These are phyloP conservation scores for Pouteria glomerata DNA, from an alignment of 148 eudicot genomes.

Conservation along the genomic window DNA sequence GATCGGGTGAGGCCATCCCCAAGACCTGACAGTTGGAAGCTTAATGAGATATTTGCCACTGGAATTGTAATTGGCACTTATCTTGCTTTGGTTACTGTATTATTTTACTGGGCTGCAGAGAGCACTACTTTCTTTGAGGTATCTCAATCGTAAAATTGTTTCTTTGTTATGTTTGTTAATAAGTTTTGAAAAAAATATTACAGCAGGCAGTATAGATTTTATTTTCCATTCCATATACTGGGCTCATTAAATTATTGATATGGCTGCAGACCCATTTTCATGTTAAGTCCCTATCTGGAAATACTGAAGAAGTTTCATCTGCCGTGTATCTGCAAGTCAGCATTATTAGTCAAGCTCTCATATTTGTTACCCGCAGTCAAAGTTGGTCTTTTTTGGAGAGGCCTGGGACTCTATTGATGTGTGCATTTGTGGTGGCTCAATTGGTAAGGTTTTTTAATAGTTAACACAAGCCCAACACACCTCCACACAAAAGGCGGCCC, in stretches of 20 bases:
- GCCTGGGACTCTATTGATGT: slow-evolving; percentile 59
- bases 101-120: slow-evolving; percentile 57
- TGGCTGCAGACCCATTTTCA: slow-evolving; percentile 41
- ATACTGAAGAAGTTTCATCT: slow-evolving; percentile 53
- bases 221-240: neutral
- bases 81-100: slow-evolving; percentile 68
- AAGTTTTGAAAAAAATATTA: neutral
- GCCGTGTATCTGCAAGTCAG: slow-evolving; percentile 82
- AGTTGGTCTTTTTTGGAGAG: slow-evolving; percentile 78
- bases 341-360: slow-evolving; percentile 78
- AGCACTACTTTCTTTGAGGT: slow-evolving; percentile 62
- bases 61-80: slow-evolving; percentile 66
- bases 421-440: slow-evolving; percentile 69
- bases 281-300: slow-evolving; percentile 46
- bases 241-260: neutral
- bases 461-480: too few relatives aligned
- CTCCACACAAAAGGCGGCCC: too few relatives aligned
- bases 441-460: slow-evolving; percentile 40
- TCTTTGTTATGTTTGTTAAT: neutral
- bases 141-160: slow-evolving; percentile 6
- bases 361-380: slow-evolving; percentile 77
- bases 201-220: too few relatives aligned
- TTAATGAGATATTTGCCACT: slow-evolving; percentile 65
- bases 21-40: slow-evolving; percentile 71
- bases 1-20: slow-evolving; percentile 69